A percentile compares a stretch with the other conserved stretches of the same genome.
Conservation (phyloP, 2,329 filamentous ascomycete species). For the Fusarium bulbicola region DNA sequence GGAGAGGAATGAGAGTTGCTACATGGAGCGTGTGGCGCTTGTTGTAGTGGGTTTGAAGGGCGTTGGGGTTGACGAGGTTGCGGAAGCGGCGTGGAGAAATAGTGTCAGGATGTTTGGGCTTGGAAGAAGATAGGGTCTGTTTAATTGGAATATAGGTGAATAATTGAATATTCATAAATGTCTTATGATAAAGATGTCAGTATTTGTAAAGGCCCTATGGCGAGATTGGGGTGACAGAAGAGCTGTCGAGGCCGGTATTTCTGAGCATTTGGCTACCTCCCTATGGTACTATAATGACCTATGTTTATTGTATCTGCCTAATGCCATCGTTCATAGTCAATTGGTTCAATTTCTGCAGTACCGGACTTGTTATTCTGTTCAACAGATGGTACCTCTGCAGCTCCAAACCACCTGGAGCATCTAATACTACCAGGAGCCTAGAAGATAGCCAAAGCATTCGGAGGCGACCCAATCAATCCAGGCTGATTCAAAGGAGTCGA, state of each 20-base stretch:
- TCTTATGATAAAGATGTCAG: background rate
- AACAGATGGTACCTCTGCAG: too few species aligned
- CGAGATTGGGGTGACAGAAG: too few species aligned
- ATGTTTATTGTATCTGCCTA: rapidly evolving
- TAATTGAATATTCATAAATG: background rate
- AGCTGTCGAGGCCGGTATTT: rapidly evolving
- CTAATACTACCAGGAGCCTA: background rate
- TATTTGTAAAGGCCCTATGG: background rate
- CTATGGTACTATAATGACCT: too few species aligned
- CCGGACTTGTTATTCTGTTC: background rate
- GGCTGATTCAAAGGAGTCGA: constrained; percentile 61
- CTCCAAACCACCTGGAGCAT: background rate
- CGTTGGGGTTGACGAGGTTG: constrained; percentile 53
- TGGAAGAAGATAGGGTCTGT: constrained; percentile 20
- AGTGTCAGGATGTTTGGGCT: constrained; percentile 47
- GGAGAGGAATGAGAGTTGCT: constrained; percentile 60
- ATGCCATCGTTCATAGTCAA: rapidly evolving
- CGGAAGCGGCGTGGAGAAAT: constrained; percentile 49
- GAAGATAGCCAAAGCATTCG: constrained; percentile 39
- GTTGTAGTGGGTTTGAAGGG: constrained; percentile 60
- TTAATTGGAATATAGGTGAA: background rate
- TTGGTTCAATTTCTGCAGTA: background rate
- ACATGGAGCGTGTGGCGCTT: constrained; percentile 56
- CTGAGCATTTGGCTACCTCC: background rate
- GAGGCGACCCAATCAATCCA: constrained; percentile 28